A percentile compares a stretch with the other conserved stretches of the same genome.
Evolutionary conservation across 148 eudicot genomes (phyloP).

Genomic region (Rheum nobile): DNA sequence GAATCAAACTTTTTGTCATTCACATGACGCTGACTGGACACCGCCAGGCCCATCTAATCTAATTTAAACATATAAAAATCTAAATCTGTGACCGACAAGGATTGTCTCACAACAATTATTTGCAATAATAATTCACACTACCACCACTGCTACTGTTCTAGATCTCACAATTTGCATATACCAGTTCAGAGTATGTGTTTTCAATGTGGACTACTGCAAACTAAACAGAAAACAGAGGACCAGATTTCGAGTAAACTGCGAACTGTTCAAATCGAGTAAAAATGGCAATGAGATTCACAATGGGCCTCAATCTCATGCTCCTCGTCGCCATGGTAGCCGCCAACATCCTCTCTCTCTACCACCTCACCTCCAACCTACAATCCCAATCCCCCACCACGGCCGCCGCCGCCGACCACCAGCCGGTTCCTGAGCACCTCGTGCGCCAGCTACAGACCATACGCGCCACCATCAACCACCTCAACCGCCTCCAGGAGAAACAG

Average conservation of each 20-base stretch:
- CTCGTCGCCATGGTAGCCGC: constrained; percentile 83
- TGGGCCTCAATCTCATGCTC: constrained; percentile 65
- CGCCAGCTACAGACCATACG: constrained; percentile 74
- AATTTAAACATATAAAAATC: background rate
- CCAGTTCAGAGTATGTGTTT: background rate
- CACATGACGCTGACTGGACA: background rate
- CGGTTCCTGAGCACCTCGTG: constrained; percentile 65
- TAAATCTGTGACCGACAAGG: background rate
- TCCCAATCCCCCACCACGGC: constrained; percentile 17
- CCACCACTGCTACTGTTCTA: background rate
- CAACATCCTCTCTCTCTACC: constrained; percentile 80
- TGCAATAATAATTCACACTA: background rate
- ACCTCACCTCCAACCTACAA: constrained; percentile 60
- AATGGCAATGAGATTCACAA: constrained; percentile 56
- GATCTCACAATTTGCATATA: background rate
- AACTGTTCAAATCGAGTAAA: background rate
- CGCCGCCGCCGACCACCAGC: background rate
- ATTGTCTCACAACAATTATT: background rate
- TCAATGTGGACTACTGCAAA: background rate
- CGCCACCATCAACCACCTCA: constrained; percentile 90
- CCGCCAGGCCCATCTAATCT: background rate
- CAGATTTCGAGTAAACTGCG: background rate
- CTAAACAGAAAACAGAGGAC: background rate
- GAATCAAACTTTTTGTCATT: too few species aligned
- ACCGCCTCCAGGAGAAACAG: constrained; percentile 34